Conservation (phyloP, 345 rosid species). For the Gossypioides kirkii region DNA sequence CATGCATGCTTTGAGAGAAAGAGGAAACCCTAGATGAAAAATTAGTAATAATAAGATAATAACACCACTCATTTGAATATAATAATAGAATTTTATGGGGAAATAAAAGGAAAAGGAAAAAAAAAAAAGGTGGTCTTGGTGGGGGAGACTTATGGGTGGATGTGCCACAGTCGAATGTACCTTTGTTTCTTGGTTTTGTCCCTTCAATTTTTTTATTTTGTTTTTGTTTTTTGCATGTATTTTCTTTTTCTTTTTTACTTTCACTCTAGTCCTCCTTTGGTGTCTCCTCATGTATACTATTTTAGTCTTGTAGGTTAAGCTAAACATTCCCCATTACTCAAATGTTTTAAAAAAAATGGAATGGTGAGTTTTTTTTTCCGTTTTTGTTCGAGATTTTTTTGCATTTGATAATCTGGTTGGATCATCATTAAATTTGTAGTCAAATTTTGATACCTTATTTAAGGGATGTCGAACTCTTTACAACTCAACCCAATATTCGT, state of each 20-base stretch:
- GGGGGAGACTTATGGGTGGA: slow-evolving; percentile 32
- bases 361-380: too few species aligned
- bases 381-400: too few species aligned
- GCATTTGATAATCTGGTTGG: too few species aligned
- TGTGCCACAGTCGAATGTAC: slow-evolving; percentile 33
- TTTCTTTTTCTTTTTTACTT: background rate
- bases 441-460: too few species aligned
- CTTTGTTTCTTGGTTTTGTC: slow-evolving; percentile 31
- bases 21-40: slow-evolving; percentile 19
- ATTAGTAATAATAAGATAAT: slow-evolving; percentile 4
- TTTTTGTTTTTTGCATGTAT: slow-evolving; percentile 17
- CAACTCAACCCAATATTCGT: too few species aligned
- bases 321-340: background rate
- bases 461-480: too few species aligned
- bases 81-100: slow-evolving; percentile 6
- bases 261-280: too few species aligned
- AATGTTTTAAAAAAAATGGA: too few species aligned
- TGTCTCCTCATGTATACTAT: background rate
- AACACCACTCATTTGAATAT: background rate
- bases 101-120: slow-evolving; percentile 9
- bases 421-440: too few species aligned
- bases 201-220: background rate
- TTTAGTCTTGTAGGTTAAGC: background rate
- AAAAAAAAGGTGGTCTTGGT: slow-evolving; percentile 23
- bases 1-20: slow-evolving; percentile 26